A percentile compares a stretch with the other conserved stretches of the same genome.
phyloP scores from a whole-genome alignment of 305 asterid genomes.

The Striga hermonthica region DNA sequence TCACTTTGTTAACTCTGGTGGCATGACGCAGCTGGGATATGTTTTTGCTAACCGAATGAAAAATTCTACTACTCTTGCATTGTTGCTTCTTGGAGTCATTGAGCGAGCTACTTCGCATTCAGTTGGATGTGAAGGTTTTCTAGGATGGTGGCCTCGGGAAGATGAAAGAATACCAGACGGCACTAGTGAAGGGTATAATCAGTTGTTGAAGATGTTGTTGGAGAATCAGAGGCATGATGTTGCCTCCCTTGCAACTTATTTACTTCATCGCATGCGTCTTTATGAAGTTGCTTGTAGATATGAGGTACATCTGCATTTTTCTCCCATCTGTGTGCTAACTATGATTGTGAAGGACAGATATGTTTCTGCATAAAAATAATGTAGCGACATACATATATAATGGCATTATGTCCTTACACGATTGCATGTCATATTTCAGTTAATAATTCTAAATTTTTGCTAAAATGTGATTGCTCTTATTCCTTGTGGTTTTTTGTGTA shows the following conservation, averaged over 20 bases:
- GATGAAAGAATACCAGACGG: constrained; percentile 71
- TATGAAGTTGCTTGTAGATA: constrained; percentile 93
- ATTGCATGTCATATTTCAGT: no score
- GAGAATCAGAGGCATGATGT: constrained; percentile 84
- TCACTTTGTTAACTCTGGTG: constrained; percentile 52
- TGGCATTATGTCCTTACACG: no score
- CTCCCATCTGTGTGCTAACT: constrained; percentile 21
- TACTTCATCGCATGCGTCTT: constrained; percentile 80
- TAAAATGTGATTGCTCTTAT: neutral
- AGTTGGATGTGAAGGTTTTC: constrained; percentile 92
- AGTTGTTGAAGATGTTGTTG: constrained; percentile 74
- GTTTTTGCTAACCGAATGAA: constrained; percentile 44
- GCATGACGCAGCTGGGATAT: constrained; percentile 87
- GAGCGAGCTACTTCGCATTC: constrained; percentile 88
- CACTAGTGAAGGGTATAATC: constrained; percentile 82
- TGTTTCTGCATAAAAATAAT: neutral
- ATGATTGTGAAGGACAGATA: constrained; percentile 4
- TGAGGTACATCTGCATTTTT: constrained; percentile 61
- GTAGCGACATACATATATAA: neutral
- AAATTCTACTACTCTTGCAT: constrained; percentile 51
- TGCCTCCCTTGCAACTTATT: constrained; percentile 75
- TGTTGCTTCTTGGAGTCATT: constrained; percentile 75
- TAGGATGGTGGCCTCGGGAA: constrained; percentile 57
- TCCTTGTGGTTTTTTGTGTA: neutral
- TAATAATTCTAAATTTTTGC: no score